Conservation (phyloP, 208 protist genomes). For the Porcisia hertigi region DNA sequence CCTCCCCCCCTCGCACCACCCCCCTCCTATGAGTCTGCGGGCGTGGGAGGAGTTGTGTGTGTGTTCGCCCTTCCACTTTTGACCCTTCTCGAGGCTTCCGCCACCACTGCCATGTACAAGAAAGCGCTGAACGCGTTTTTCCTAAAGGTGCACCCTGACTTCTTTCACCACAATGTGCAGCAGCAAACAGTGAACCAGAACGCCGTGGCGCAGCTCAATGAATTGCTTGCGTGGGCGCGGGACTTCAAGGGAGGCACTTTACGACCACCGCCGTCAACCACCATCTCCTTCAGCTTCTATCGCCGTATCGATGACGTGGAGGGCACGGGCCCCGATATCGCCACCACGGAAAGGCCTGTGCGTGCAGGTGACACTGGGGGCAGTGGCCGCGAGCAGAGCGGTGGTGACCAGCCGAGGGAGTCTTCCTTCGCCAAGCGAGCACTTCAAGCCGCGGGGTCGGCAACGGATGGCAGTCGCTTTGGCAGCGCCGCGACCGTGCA, state of each 20-base stretch:
- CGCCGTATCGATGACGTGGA: conserved; percentile 53
- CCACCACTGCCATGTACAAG: conserved; percentile 80
- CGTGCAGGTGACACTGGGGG: not conserved
- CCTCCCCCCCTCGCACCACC: not conserved
- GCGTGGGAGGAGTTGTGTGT: not conserved
- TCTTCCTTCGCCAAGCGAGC: conserved; percentile 27
- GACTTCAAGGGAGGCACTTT: conserved; percentile 81
- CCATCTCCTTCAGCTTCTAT: conserved; percentile 86
- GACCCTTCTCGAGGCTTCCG: not conserved
- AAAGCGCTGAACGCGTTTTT: conserved; percentile 91
- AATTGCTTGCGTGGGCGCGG: conserved; percentile 88
- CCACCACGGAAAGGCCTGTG: not conserved
- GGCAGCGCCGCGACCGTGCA: not conserved
- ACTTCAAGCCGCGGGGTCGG: conserved; percentile 9
- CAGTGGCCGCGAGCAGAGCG: not conserved
- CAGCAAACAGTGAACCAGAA: conserved; percentile 85
- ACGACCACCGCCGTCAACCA: conserved; percentile 70
- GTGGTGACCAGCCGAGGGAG: conserved; percentile 8
- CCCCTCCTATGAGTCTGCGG: not conserved
- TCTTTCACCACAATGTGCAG: conserved; percentile 81
- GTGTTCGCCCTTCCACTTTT: not conserved
- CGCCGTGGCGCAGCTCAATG: conserved; percentile 89
- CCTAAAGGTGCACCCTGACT: conserved; percentile 92
- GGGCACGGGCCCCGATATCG: not conserved
- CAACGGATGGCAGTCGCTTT: not conserved